Percentiles rank a stretch among this genome's conserved stretches.
phyloP scores from a whole-genome alignment of 345 rosid genomes.

The Lumnitzera racemosa region DNA sequence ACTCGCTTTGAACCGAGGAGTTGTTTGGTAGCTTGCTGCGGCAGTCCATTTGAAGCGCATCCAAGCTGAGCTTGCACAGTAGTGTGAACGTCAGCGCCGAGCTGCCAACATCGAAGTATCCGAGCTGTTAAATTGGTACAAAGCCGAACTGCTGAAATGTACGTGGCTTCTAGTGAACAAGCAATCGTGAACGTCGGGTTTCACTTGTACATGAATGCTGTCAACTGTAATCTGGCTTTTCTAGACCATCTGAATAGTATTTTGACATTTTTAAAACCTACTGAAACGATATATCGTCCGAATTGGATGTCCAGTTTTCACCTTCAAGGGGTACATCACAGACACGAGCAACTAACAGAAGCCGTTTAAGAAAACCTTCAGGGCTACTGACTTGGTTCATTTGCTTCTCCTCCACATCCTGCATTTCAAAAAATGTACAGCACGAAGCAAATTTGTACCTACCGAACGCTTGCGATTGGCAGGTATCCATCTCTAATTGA shows the following conservation, averaged over 20 bases:
- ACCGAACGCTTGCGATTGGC: slow-evolving; percentile 33
- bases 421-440: slow-evolving; percentile 39
- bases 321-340: slow-evolving; percentile 34
- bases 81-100: too few relatives aligned
- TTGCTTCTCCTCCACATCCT: slow-evolving; percentile 27
- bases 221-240: slow-evolving; percentile 1
- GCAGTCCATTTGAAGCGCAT: too few relatives aligned
- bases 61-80: too few relatives aligned
- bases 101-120: too few relatives aligned
- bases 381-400: slow-evolving; percentile 33
- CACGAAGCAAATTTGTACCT: slow-evolving; percentile 28
- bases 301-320: slow-evolving; percentile 24
- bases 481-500: slow-evolving; percentile 34
- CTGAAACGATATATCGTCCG: slow-evolving; percentile 25
- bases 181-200: too few relatives aligned
- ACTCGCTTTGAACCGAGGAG: too few relatives aligned
- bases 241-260: slow-evolving; percentile 23
- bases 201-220: too few relatives aligned
- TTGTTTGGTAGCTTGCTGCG: too few relatives aligned
- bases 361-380: slow-evolving; percentile 33
- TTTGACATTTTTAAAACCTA: slow-evolving; percentile 41
- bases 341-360: slow-evolving; percentile 28
- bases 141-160: too few relatives aligned
- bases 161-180: too few relatives aligned
- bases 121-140: too few relatives aligned